These are phyloP conservation scores for Purpureocillium takamizusanense DNA, from an alignment of 2,329 filamentous ascomycete species.

Conservation along the genomic window DNA sequence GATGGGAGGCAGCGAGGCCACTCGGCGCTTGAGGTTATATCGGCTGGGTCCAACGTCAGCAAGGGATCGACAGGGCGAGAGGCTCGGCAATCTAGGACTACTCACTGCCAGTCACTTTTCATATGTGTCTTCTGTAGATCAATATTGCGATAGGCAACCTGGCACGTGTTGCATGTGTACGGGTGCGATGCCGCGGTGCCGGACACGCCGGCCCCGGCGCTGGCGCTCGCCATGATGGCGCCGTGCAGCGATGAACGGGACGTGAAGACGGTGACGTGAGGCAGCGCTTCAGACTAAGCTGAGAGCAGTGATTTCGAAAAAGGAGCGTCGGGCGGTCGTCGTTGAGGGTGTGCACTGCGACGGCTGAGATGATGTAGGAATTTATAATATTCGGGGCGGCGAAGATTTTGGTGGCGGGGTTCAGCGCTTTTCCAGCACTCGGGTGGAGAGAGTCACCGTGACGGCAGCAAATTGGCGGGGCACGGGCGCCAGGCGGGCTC, in stretches of 20 bases:
- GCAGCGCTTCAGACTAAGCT: no score
- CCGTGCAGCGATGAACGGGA: no score
- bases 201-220: conserved; percentile 19
- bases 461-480: conserved; percentile 1
- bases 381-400: conserved; percentile 13
- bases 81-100: conserved; percentile 18
- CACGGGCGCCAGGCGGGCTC: background rate
- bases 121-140: conserved; percentile 92
- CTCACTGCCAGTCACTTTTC: conserved; percentile 98
- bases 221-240: conserved; percentile 35
- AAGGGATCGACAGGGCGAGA: no score
- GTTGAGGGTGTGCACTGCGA: conserved; percentile 1
- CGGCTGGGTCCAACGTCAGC: conserved; percentile 43
- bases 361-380: conserved; percentile 2
- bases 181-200: conserved; percentile 55
- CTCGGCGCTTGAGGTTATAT: conserved; percentile 92
- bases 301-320: no score
- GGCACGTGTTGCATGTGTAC: conserved; percentile 97
- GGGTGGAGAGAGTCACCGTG: background rate
- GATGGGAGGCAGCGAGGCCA: conserved; percentile 83
- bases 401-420: conserved; percentile 18
- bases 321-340: background rate
- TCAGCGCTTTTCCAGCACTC: background rate
- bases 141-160: conserved; percentile 90
- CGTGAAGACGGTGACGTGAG: no score